phyloP scores from a whole-genome alignment of 2,329 filamentous ascomycete genomes.

The Cryphonectria carpinicola region DNA sequence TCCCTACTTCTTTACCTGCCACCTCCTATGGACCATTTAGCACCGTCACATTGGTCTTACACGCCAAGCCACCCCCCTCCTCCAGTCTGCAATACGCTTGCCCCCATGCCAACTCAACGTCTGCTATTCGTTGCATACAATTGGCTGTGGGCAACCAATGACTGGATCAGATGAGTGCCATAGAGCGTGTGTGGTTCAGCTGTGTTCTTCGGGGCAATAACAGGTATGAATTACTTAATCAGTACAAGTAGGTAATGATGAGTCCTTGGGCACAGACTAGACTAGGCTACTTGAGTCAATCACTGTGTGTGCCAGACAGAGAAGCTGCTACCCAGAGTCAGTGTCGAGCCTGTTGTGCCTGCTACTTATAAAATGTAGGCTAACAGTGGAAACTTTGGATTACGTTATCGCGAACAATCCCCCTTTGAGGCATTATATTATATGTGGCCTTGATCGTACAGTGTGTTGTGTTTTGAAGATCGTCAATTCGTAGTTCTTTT shows the following conservation, averaged over 20 bases:
- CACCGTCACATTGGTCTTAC: background rate
- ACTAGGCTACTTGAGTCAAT: background rate
- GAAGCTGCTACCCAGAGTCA: background rate
- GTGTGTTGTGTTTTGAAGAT: background rate
- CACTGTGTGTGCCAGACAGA: background rate
- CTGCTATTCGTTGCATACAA: background rate
- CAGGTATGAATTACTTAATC: too few species aligned
- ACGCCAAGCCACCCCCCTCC: background rate
- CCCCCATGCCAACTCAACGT: background rate
- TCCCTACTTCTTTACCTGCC: background rate
- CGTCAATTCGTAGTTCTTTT: too few species aligned
- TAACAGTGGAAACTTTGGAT: constrained; percentile 6
- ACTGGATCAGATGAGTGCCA: background rate
- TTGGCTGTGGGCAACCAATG: background rate
- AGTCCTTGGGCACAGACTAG: background rate
- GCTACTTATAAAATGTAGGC: background rate
- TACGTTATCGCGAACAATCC: constrained; percentile 7
- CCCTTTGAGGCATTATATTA: background rate
- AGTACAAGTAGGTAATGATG: background rate
- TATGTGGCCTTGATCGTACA: background rate
- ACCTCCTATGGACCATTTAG: background rate
- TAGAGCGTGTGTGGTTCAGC: too few species aligned
- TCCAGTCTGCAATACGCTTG: background rate
- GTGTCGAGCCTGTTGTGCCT: background rate
- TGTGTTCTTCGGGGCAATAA: too few species aligned